A percentile compares a stretch with the other conserved stretches of the same genome.
These are phyloP conservation scores for Nematodospora valgi DNA, from an alignment of 805 yeast genomes.

Conservation along the genomic window DNA sequence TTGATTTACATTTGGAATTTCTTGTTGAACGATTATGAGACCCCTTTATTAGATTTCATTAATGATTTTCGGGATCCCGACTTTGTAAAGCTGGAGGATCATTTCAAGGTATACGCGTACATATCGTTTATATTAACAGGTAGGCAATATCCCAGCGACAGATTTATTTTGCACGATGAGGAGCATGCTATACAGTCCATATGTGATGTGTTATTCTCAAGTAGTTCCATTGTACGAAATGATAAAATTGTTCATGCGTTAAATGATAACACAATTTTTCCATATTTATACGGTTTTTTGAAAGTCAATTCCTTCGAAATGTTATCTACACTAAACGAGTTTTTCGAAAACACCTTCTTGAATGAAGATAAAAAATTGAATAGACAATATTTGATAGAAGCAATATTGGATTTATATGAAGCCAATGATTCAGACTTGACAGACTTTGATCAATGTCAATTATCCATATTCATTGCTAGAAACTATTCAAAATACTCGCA, in stretches of 20 bases:
- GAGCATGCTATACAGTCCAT: slow-evolving; percentile 46
- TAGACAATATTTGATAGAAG: slow-evolving; percentile 76
- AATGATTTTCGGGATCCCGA: slow-evolving; percentile 19
- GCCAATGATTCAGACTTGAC: slow-evolving; percentile 23
- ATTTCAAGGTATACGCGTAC: slow-evolving; percentile 39
- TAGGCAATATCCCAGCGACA: slow-evolving; percentile 74
- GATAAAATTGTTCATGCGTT: slow-evolving; percentile 18
- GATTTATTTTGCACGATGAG: slow-evolving; percentile 30
- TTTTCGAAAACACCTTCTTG: slow-evolving; percentile 74
- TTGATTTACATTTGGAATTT: slow-evolving; percentile 69
- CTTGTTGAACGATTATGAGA: slow-evolving; percentile 62
- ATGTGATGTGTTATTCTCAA: slow-evolving; percentile 59
- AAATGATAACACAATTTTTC: slow-evolving; percentile 54
- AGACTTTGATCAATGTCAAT: slow-evolving; percentile 23
- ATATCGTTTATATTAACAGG: slow-evolving; percentile 71
- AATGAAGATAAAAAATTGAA: slow-evolving; percentile 58
- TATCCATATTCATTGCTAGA: slow-evolving; percentile 72
- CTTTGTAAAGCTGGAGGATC: slow-evolving; percentile 9
- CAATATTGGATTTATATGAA: slow-evolving; percentile 57
- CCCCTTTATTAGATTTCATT: slow-evolving; percentile 67
- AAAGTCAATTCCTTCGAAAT: slow-evolving; percentile 54
- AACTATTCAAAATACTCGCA: slow-evolving; percentile 85
- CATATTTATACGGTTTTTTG: slow-evolving; percentile 62
- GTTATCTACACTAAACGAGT: slow-evolving; percentile 70
- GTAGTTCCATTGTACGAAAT: slow-evolving; percentile 40